phyloP scores from a whole-genome alignment of 257 asterid genomes.

The Leonotis leonurus region DNA sequence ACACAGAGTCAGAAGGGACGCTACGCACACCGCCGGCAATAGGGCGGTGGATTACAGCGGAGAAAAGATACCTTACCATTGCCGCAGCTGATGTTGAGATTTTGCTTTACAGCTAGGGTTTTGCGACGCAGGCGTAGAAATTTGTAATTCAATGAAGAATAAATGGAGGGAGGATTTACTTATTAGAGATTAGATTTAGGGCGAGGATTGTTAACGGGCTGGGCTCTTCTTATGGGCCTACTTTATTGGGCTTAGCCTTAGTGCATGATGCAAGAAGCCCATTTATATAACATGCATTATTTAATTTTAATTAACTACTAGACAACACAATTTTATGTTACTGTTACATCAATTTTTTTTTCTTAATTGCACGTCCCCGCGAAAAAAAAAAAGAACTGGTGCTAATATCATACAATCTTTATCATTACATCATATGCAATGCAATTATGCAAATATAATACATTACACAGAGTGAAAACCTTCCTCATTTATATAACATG shows the following conservation, averaged over 20 bases:
- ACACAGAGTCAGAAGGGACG: background rate
- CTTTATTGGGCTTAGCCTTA: background rate
- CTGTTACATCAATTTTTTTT: no score
- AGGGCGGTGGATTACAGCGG: background rate
- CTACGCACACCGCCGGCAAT: background rate
- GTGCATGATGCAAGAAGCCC: background rate
- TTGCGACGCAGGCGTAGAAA: background rate
- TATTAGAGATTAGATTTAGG: background rate
- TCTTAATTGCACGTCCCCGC: no score
- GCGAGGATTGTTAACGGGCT: background rate
- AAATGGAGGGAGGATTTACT: background rate
- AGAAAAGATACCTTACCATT: slow-evolving; percentile 6
- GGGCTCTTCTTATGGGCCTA: background rate
- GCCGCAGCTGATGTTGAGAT: background rate
- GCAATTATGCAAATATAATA: no score
- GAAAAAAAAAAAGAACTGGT: no score
- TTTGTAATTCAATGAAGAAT: no score
- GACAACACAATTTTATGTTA: no score
- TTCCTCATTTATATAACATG: no score
- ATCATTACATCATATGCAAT: no score
- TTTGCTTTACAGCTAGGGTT: background rate
- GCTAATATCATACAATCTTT: no score
- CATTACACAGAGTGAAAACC: no score
- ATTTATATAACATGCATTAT: no score
- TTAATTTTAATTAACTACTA: no score